These are phyloP conservation scores for Tuber brumale DNA, from an alignment of 495 filamentous ascomycete species.

Conservation along the genomic window DNA sequence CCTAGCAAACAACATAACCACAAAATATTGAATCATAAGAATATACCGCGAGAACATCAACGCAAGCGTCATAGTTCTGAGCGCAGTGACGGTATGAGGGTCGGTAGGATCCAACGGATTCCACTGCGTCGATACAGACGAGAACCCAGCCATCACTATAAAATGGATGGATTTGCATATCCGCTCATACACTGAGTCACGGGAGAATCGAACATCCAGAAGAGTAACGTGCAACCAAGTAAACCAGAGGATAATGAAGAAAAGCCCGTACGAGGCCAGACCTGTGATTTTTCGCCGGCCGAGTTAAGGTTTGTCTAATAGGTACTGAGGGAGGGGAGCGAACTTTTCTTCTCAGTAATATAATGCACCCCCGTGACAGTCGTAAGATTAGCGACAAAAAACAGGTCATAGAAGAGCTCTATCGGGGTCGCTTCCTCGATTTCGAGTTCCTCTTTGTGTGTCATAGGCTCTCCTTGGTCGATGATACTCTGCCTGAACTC, in stretches of 20 bases:
- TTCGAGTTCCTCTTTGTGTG: constrained; percentile 24
- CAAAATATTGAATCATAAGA: constrained; percentile 54
- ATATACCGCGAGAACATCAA: constrained; percentile 56
- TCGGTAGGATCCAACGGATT: constrained; percentile 43
- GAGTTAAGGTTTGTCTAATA: neutral
- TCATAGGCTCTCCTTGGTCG: constrained; percentile 12
- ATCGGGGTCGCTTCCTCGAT: constrained; percentile 44
- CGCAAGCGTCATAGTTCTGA: constrained; percentile 51
- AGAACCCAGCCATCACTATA: constrained; percentile 58
- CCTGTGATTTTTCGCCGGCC: constrained; percentile 17
- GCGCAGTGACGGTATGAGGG: constrained; percentile 46
- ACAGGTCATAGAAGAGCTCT: constrained; percentile 59
- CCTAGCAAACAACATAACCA: constrained; percentile 48
- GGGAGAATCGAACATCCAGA: constrained; percentile 62
- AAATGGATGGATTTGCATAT: constrained; percentile 59
- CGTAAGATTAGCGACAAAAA: constrained; percentile 58
- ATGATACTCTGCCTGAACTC: neutral
- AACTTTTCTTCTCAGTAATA: constrained; percentile 43
- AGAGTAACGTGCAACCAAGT: constrained; percentile 65
- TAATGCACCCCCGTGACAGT: constrained; percentile 56
- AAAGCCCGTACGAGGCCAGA: constrained; percentile 50
- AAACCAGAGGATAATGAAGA: constrained; percentile 62
- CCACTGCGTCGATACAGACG: constrained; percentile 49
- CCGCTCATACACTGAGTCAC: constrained; percentile 61
- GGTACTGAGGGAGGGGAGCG: neutral